Percentiles rank a stretch among this genome's conserved stretches.
phyloP scores from a whole-genome alignment of 2,329 filamentous ascomycete species.

The Allantophomopsis lycopodina region DNA sequence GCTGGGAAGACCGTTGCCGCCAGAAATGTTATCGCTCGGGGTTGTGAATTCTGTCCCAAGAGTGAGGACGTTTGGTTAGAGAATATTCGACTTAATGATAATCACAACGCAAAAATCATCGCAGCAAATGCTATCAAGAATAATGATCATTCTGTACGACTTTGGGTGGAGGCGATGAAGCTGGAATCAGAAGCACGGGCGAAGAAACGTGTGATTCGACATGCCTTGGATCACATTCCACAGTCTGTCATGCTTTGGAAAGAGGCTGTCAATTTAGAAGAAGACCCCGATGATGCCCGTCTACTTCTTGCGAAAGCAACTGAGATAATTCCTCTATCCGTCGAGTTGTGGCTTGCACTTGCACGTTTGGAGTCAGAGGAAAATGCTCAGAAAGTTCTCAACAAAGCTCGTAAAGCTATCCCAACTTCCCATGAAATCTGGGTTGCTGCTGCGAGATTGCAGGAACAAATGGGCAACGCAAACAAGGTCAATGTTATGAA shows the following conservation, averaged over 20 bases:
- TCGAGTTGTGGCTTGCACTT: conserved; percentile 90
- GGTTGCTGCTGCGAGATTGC: conserved; percentile 84
- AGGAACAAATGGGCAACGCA: conserved; percentile 73
- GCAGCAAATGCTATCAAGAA: conserved; percentile 86
- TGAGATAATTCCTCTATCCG: conserved; percentile 83
- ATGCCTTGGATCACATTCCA: conserved; percentile 83
- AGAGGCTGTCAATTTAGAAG: conserved; percentile 88
- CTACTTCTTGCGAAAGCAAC: conserved; percentile 88
- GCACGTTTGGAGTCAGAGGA: conserved; percentile 81
- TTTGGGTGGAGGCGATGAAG: conserved; percentile 95
- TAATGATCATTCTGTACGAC: conserved; percentile 72
- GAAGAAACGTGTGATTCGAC: conserved; percentile 84
- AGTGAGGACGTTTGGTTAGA: conserved; percentile 95
- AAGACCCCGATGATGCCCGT: conserved; percentile 75
- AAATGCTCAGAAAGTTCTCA: conserved; percentile 88
- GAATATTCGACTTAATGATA: conserved; percentile 85
- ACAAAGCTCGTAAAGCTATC: conserved; percentile 85
- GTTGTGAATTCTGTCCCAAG: conserved; percentile 82
- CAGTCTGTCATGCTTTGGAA: conserved; percentile 98
- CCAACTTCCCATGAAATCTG: conserved; percentile 92
- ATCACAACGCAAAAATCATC: conserved; percentile 89
- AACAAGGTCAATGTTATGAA: conserved; percentile 87
- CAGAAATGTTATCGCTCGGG: conserved; percentile 74
- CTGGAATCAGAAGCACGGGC: conserved; percentile 70
- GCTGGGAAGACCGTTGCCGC: conserved; percentile 87